A percentile compares a stretch with the other conserved stretches of the same genome.
These are phyloP conservation scores for Fraxinus velutina DNA, from an alignment of 305 asterid species.

Conservation along the genomic window DNA sequence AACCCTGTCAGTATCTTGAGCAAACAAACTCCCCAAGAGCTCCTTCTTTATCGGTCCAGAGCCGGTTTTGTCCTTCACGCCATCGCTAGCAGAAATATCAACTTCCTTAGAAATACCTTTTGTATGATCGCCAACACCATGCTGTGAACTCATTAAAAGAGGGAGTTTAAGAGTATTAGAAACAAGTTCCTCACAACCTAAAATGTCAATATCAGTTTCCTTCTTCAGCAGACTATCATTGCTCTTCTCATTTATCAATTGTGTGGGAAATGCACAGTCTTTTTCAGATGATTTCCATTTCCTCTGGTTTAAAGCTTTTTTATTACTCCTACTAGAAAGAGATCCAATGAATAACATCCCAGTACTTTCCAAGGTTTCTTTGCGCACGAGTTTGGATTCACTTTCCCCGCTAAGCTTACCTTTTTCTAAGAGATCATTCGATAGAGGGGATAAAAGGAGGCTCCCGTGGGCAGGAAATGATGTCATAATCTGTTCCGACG, in stretches of 20 bases:
- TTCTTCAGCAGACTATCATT: constrained; percentile 34
- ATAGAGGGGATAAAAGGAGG: constrained; percentile 71
- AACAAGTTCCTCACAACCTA: constrained; percentile 73
- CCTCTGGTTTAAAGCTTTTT: constrained; percentile 42
- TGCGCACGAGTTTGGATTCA: constrained; percentile 41
- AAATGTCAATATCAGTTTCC: constrained; percentile 42
- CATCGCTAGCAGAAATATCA: background rate
- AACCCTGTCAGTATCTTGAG: background rate
- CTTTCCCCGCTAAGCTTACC: constrained; percentile 39
- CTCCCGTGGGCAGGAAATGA: constrained; percentile 43
- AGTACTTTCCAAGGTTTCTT: constrained; percentile 34
- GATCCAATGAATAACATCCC: constrained; percentile 44
- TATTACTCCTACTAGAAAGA: constrained; percentile 41
- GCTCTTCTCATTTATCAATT: constrained; percentile 28
- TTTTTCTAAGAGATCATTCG: constrained; percentile 55
- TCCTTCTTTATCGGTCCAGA: background rate
- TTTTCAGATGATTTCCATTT: constrained; percentile 37
- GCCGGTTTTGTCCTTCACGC: background rate
- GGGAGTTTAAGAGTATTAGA: constrained; percentile 80
- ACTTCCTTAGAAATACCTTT: background rate
- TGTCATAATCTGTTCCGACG: constrained; percentile 72
- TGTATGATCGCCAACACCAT: constrained; percentile 21
- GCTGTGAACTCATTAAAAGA: constrained; percentile 48
- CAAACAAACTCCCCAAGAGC: background rate
- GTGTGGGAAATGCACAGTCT: constrained; percentile 27